Evolutionary conservation across 495 filamentous ascomycete genomes (phyloP), one percentile per base, ranked within the genome.

Genomic region (Hypoxylon intermedium): DNA sequence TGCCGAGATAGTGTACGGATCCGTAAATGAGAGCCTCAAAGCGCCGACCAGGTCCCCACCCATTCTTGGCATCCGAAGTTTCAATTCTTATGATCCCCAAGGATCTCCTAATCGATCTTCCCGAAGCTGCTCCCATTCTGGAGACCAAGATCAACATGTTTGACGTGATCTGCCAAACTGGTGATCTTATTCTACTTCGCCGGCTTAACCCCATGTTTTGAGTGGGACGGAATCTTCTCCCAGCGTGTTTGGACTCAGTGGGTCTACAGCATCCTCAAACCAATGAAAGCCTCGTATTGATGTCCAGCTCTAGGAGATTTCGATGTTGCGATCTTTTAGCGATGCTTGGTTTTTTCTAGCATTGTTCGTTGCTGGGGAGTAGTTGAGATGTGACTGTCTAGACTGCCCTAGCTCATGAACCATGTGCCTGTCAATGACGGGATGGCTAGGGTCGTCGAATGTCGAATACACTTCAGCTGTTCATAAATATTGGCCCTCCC

Each of bases 401-500:
- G n/a, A n/a, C n/a, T n/a, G n/a, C n/a, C n/a, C n/a, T n/a, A 62
- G 43, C 46, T 26, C 37, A 37, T 21, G 36, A 47, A 48, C 40
- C 53, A 28, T 62, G 54, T 50, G 28, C 18, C 48, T 53, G 43
- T 53, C 45, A 38, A 50, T 46, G 61, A 65, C 64, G 41, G 54
- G 62, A 67, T 53, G 61, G 30, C 55, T 21, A 36, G 54, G 42
- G 38, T 41, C 48, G 49, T 60, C 42, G 43, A 46, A 57, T 23
- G 34, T 43, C 63, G 44, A 48, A 57, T 44, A 53, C 37, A 53
- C 52, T 46, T 18, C 44, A 34, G 48, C 60, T 51, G 53, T 56
- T 68, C 73, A 74, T 71, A 67, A 67, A 63, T 63, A 53, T 57
- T 50, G 50, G 33, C 38, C 31, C 61, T 53, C 59, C 55, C 60